Evolutionary conservation across 78 protist species (phyloP).

Genomic region (Cyanophora paradoxa): DNA sequence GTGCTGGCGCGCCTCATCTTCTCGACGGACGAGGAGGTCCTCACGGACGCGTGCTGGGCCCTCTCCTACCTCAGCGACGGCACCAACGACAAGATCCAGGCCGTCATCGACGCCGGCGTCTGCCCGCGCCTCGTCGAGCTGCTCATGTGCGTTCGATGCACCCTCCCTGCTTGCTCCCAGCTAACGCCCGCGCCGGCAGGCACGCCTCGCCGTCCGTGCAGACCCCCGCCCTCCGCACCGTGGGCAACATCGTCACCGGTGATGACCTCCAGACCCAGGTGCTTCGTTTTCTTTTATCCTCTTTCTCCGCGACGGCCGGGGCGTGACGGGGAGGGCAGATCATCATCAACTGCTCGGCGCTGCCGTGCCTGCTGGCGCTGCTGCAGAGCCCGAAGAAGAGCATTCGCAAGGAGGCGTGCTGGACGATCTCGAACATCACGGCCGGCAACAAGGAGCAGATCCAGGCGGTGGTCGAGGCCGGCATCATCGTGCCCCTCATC

Average conservation of each 20-base stretch:
- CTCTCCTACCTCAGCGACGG: slow-evolving; percentile 91
- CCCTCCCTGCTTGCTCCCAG: neutral
- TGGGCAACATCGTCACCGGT: slow-evolving; percentile 98
- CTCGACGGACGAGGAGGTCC: slow-evolving; percentile 75
- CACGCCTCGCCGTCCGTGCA: slow-evolving; percentile 54
- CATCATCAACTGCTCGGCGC: slow-evolving; percentile 62
- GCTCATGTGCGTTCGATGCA: slow-evolving; percentile 35
- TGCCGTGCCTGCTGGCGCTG: slow-evolving; percentile 45
- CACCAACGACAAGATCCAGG: slow-evolving; percentile 73
- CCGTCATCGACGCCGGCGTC: slow-evolving; percentile 71
- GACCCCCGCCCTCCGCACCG: slow-evolving; percentile 90
- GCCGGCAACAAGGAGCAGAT: slow-evolving; percentile 92
- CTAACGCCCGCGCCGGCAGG: neutral
- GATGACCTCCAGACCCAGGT: slow-evolving; percentile 91
- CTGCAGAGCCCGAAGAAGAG: slow-evolving; percentile 21
- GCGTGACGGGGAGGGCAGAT: neutral
- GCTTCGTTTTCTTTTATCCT: too few relatives aligned
- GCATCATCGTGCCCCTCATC: slow-evolving; percentile 70
- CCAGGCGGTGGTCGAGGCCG: slow-evolving; percentile 76
- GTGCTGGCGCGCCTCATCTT: slow-evolving; percentile 54
- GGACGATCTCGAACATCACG: slow-evolving; percentile 95
- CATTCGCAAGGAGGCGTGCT: slow-evolving; percentile 93
- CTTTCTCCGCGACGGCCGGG: neutral
- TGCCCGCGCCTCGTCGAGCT: slow-evolving; percentile 75
- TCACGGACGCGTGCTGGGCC: slow-evolving; percentile 96